Evolutionary conservation across 768 basidiomycete genomes (phyloP).

Genomic region (Lepiota venenata): DNA sequence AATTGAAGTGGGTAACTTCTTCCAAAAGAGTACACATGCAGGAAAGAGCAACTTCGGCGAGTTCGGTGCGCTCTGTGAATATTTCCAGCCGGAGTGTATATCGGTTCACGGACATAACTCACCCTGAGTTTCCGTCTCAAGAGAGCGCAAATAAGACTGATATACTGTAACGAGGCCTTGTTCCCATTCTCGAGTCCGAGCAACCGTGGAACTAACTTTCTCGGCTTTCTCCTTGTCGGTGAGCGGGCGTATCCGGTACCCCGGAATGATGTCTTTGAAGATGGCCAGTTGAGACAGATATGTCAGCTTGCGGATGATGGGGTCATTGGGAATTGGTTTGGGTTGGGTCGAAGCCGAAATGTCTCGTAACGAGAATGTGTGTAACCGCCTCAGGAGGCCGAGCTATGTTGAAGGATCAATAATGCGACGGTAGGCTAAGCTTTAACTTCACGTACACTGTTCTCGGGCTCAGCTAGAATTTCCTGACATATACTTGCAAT

Average conservation of each 20-base stretch:
- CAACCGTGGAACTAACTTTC: slow-evolving; percentile 93
- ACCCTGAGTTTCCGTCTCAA: slow-evolving; percentile 91
- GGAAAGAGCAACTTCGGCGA: slow-evolving; percentile 68
- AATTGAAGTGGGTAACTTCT: slow-evolving; percentile 95
- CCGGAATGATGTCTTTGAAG: slow-evolving; percentile 94
- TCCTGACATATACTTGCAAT: slow-evolving; percentile 93
- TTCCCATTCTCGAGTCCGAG: slow-evolving; percentile 90
- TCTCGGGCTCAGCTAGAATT: slow-evolving; percentile 92
- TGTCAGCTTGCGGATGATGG: slow-evolving; percentile 81
- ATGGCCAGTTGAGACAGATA: slow-evolving; percentile 89
- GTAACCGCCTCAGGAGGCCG: slow-evolving; percentile 82
- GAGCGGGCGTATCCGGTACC: slow-evolving; percentile 89
- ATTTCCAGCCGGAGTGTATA: not conserved
- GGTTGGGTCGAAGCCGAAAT: slow-evolving; percentile 68
- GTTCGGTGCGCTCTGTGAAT: slow-evolving; percentile 54
- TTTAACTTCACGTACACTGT: slow-evolving; percentile 58
- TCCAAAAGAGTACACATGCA: slow-evolving; percentile 85
- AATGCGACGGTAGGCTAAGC: not conserved
- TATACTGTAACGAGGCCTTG: slow-evolving; percentile 89
- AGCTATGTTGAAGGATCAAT: slow-evolving; percentile 44
- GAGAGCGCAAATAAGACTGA: slow-evolving; percentile 79
- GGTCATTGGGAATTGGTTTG: slow-evolving; percentile 74
- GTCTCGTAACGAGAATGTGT: slow-evolving; percentile 80
- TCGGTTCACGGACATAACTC: slow-evolving; percentile 14
- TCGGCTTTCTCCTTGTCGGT: slow-evolving; percentile 90